phyloP scores from a whole-genome alignment of 371 early-diverging fungal genomes.

The Actinomucor elegans region DNA sequence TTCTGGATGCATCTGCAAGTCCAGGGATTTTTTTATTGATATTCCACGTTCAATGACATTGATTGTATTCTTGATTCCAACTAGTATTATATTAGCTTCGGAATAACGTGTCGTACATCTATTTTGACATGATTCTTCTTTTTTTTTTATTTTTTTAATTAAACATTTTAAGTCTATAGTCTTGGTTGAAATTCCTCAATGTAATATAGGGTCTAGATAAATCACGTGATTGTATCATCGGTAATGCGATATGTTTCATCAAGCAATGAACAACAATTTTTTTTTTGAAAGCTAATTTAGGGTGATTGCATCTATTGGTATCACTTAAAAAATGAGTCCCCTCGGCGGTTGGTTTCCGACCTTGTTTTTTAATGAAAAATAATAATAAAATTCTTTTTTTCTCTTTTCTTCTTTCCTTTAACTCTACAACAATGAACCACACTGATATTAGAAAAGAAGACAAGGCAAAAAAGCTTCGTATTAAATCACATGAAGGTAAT shows the following conservation, averaged over 20 bases:
- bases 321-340: conserved; percentile 7
- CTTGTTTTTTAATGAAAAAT: conserved; percentile 1
- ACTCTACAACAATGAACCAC: neutral
- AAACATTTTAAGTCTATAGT: neutral
- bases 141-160: neutral
- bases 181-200: neutral
- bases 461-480: conserved; percentile 21
- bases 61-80: too few relatives aligned
- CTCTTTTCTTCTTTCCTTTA: neutral
- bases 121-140: neutral
- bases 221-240: too few relatives aligned
- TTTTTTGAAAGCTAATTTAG: conserved; percentile 15
- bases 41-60: too few relatives aligned
- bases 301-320: conserved; percentile 19
- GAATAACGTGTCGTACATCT: too few relatives aligned
- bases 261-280: neutral
- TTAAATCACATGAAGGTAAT: conserved; percentile 43
- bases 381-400: conserved; percentile 1
- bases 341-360: conserved; percentile 23
- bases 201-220: too few relatives aligned
- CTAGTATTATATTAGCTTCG: too few relatives aligned
- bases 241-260: too few relatives aligned
- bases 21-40: too few relatives aligned
- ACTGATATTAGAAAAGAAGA: neutral
- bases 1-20: too few relatives aligned